A percentile compares a stretch with the other conserved stretches of the same genome.
Conservation (phyloP, 192 early-diverging fungal genomes). For the Backusella morwellensis region DNA sequence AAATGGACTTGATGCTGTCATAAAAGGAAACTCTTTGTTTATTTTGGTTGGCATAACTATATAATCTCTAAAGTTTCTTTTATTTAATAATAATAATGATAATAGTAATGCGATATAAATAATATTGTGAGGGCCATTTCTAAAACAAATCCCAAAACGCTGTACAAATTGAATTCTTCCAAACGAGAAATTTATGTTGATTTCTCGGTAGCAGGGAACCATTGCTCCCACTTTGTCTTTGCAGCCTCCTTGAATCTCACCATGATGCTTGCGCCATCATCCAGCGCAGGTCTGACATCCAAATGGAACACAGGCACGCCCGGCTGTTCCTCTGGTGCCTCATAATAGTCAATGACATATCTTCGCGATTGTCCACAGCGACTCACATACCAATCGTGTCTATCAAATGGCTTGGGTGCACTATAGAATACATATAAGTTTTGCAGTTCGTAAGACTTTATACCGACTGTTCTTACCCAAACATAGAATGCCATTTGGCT, state of each 20-base stretch:
- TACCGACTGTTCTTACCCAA: conserved; percentile 46
- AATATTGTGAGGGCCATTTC: no score
- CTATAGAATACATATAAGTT: not conserved
- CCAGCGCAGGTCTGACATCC: conserved; percentile 93
- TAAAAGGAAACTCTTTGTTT: no score
- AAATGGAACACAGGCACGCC: conserved; percentile 85
- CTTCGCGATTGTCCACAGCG: conserved; percentile 85
- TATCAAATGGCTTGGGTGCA: conserved; percentile 89
- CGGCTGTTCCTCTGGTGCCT: conserved; percentile 62
- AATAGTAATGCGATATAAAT: no score
- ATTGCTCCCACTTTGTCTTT: conserved; percentile 46
- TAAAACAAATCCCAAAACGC: no score
- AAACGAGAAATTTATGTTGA: not conserved
- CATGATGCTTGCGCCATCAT: conserved; percentile 62
- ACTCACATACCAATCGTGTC: conserved; percentile 96
- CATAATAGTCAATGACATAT: conserved; percentile 99
- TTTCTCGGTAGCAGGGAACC: conserved; percentile 22
- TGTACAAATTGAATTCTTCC: not conserved
- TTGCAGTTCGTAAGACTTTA: not conserved
- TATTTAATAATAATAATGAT: not conserved
- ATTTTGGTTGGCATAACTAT: no score
- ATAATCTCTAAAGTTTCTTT: not conserved
- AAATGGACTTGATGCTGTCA: no score
- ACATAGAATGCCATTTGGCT: conserved; percentile 58
- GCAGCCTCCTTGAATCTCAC: conserved; percentile 65